These are phyloP conservation scores for Herpetomonas muscarum DNA, from an alignment of 208 protist species.

Conservation along the genomic window DNA sequence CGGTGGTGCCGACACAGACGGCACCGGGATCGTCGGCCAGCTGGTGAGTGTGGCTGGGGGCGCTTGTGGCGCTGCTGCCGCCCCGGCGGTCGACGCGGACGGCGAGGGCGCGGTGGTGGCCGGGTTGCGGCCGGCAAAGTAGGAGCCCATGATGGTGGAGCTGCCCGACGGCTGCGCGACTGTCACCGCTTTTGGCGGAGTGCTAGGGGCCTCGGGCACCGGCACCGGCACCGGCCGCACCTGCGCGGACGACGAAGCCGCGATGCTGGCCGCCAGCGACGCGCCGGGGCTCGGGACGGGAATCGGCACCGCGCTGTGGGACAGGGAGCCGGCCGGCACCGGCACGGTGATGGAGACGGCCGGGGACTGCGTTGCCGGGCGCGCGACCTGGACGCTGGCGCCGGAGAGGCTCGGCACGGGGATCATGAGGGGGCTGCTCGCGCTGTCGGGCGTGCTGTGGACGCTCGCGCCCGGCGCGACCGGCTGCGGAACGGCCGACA, in stretches of 20 bases:
- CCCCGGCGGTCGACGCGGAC: too few species aligned
- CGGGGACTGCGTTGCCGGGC: slow-evolving; percentile 3
- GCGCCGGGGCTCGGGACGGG: slow-evolving; percentile 1
- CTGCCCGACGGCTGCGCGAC: too few species aligned
- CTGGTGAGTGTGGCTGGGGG: not conserved
- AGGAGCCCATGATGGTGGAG: too few species aligned
- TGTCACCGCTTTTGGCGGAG: not conserved
- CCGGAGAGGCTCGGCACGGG: slow-evolving; percentile 21
- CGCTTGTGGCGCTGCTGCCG: too few species aligned
- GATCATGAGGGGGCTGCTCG: slow-evolving; percentile 31
- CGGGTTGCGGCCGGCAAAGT: too few species aligned
- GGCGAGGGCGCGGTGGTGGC: too few species aligned
- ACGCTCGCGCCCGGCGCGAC: slow-evolving; percentile 15
- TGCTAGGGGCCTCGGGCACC: slow-evolving; percentile 16
- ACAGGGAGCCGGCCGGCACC: slow-evolving; percentile 20
- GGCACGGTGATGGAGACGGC: slow-evolving; percentile 22
- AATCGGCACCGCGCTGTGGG: slow-evolving; percentile 12
- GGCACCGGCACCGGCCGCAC: slow-evolving; percentile 13
- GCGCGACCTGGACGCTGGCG: slow-evolving; percentile 14
- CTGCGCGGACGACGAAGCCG: not conserved
- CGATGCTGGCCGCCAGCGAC: slow-evolving; percentile 2
- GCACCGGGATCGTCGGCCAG: not conserved
- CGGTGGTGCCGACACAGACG: slow-evolving; percentile 1
- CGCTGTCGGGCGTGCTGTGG: slow-evolving; percentile 1
- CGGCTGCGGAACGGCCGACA: too few species aligned